Percentiles rank a stretch among this genome's conserved stretches.
Evolutionary conservation across 495 filamentous ascomycete genomes (phyloP).

Genomic region (Geoglossum glabrum): DNA sequence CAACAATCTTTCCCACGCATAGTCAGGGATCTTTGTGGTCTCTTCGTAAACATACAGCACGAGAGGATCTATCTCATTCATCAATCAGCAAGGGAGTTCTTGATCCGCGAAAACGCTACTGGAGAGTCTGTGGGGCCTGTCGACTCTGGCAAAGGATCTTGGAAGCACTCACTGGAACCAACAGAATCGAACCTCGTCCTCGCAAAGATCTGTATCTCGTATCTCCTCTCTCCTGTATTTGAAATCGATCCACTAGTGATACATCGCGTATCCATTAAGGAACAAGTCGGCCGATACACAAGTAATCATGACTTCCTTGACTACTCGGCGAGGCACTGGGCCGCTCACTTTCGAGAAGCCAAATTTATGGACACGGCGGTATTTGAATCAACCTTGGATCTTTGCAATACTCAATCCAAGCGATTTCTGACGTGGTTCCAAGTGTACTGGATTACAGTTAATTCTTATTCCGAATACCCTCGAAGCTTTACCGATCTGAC

Average conservation of each 20-base stretch:
- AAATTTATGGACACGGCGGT: background rate
- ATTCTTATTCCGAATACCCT: background rate
- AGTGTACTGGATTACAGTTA: background rate
- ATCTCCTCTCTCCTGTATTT: background rate
- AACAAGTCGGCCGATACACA: background rate
- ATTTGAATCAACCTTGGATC: background rate
- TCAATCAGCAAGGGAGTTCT: constrained; percentile 9
- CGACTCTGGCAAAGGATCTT: background rate
- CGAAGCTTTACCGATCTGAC: background rate
- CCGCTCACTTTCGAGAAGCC: background rate
- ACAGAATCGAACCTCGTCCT: background rate
- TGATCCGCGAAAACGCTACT: background rate
- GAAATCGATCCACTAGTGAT: background rate
- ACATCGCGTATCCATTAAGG: background rate
- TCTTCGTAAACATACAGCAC: constrained; percentile 4
- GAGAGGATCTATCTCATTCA: constrained; percentile 7
- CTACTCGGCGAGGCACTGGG: background rate
- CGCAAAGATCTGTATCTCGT: background rate
- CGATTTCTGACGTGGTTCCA: background rate
- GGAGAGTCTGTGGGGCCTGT: background rate
- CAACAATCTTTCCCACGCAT: background rate
- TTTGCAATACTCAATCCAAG: background rate
- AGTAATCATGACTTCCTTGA: background rate
- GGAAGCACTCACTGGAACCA: background rate
- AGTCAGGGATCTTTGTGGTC: background rate